A percentile compares a stretch with the other conserved stretches of the same genome.
These are phyloP conservation scores for Xylaria longipes DNA, from an alignment of 495 filamentous ascomycete genomes.

Conservation along the genomic window DNA sequence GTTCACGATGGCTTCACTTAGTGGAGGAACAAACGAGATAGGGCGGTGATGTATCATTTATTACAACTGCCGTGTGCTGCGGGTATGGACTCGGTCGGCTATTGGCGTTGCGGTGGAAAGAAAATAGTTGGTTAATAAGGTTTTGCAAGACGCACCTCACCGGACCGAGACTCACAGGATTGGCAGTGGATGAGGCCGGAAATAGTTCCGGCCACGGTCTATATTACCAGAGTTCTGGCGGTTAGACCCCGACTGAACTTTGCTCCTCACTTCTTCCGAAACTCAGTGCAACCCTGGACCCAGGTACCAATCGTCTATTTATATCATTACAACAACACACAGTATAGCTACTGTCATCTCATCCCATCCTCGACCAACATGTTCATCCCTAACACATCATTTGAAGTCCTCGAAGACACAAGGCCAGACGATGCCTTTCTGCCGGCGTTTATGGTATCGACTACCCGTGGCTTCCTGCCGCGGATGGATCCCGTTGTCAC, in stretches of 20 bases:
- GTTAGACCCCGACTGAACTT: background rate
- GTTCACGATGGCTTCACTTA: conserved; percentile 12
- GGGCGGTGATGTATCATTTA: background rate
- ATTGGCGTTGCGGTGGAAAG: background rate
- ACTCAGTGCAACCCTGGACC: background rate
- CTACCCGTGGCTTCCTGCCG: conserved; percentile 78
- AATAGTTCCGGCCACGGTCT: conserved; percentile 42
- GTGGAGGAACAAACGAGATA: background rate
- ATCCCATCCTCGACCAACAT: conserved; percentile 23
- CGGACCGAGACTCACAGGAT: conserved; percentile 1
- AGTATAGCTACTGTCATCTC: conserved; percentile 1
- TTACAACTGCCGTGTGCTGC: background rate
- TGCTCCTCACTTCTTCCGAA: conserved; percentile 19
- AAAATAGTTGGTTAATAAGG: background rate
- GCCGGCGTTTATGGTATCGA: conserved; percentile 88
- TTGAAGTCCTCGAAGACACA: conserved; percentile 49
- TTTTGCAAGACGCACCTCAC: conserved; percentile 13
- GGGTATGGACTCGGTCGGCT: background rate
- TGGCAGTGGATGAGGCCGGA: conserved; percentile 36
- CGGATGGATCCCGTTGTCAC: conserved; percentile 64
- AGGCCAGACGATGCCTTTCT: conserved; percentile 55
- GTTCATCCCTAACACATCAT: conserved; percentile 40
- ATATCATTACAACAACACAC: background rate
- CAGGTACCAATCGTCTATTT: background rate
- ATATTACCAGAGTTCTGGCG: conserved; percentile 34